Evolutionary conservation across 768 basidiomycete genomes (phyloP), one percentile per base, ranked within the genome.

Genomic region (Termitomyces titanicus): DNA sequence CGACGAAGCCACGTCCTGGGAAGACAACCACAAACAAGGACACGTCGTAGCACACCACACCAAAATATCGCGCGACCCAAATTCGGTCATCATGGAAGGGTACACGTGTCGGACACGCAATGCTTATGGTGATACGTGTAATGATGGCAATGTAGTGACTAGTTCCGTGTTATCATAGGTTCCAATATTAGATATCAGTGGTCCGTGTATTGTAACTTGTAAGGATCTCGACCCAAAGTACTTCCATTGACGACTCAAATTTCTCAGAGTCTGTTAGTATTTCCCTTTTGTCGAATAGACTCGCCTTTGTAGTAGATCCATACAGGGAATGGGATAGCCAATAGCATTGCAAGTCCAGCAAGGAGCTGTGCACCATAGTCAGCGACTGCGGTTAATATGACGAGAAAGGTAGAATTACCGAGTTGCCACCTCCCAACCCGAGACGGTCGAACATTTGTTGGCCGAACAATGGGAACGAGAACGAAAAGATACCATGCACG

Each of bases 281-380:
- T 66, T 57, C 79, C 81, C 34, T 65, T 72, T 25, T 70, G 63
- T 5, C 84, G 75, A n/a, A 84, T 75, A 42, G 72, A 66, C 64
- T 83, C 88, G 47, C 88, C 88, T 39, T 76, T 71, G 71, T 75
- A 86, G 69, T 84, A 89, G 15, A 90, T 76, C 79, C 79, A 88
- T 1, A 88, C 68, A 0, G 88, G 87, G 70, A 89, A 89, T 0
- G 88, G 87, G 53, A 88, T 83, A 11, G 87, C 88, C 10, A 84
- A 63, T 22, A 82, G 52, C 20, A 84, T 78, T 40, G 78, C 76
- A n/a, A 84, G 65, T 35, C 80, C 87, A 2, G 81, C 88, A 18
- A 53, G 52, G 5, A 53, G 52, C 52, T 53, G 10, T 13, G 24
- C 24, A n/a, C 34, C 5, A 18, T 13, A 20, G 15, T 52, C 3